These are phyloP conservation scores for Ogataea minuta DNA, from an alignment of 805 yeast species.

Conservation along the genomic window DNA sequence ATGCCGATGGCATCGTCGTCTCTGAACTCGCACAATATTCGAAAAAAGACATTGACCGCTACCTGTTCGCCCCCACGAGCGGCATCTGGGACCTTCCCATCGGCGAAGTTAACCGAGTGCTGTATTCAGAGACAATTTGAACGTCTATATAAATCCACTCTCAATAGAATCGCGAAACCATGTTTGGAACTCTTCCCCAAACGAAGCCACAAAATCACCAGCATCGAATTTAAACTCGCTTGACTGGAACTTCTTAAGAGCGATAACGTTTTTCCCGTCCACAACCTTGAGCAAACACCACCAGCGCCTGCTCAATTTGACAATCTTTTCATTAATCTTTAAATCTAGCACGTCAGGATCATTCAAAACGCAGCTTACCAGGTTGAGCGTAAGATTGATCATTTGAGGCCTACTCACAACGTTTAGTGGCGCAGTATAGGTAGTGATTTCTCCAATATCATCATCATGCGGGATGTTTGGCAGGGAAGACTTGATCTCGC, in stretches of 20 bases:
- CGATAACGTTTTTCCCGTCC: conserved; percentile 17
- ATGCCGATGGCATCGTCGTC: conserved; percentile 47
- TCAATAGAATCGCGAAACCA: conserved; percentile 20
- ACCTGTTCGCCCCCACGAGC: conserved; percentile 60
- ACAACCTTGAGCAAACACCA: conserved; percentile 26
- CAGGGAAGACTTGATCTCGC: conserved; percentile 27
- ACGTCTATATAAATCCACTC: conserved; percentile 4
- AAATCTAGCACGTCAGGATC: conserved; percentile 15
- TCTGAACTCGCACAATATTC: conserved; percentile 22
- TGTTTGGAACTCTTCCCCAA: conserved; percentile 26
- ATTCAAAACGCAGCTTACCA: conserved; percentile 19
- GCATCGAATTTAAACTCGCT: conserved; percentile 19
- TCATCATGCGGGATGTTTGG: conserved; percentile 30
- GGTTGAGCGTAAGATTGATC: conserved; percentile 20
- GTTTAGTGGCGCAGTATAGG: conserved; percentile 1
- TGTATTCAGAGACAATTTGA: conserved; percentile 40
- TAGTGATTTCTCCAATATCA: conserved; percentile 16
- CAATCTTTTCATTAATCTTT: conserved; percentile 21
- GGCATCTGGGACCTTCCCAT: conserved; percentile 88
- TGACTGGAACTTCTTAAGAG: conserved; percentile 21
- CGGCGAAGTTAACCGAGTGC: conserved; percentile 60
- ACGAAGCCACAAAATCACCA: conserved; percentile 17
- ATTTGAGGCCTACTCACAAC: conserved; percentile 17
- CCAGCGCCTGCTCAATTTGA: conserved; percentile 27
- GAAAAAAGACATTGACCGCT: conserved; percentile 30